Conservation (phyloP, 2,329 filamentous ascomycete species). For the Endothia cerciana region DNA sequence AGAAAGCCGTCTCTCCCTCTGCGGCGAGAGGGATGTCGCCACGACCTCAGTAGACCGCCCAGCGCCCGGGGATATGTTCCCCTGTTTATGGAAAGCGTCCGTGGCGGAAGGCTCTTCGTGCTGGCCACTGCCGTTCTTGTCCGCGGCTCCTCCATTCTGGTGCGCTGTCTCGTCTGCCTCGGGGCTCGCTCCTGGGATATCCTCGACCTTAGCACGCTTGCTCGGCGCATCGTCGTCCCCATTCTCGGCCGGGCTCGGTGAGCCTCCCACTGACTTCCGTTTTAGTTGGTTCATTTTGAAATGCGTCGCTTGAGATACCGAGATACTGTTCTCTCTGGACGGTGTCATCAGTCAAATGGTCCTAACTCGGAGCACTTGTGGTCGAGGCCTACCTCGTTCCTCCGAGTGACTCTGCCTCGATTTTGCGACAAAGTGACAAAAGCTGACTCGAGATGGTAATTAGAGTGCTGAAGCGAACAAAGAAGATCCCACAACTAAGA, state of each 20-base stretch:
- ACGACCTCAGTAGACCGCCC: slow-evolving; percentile 1
- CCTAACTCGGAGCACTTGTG: neutral
- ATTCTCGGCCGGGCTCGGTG: slow-evolving; percentile 14
- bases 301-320: slow-evolving; percentile 5
- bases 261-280: slow-evolving; percentile 25
- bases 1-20: slow-evolving; percentile 9
- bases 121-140: neutral
- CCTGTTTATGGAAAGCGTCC: neutral
- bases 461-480: neutral
- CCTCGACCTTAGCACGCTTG: slow-evolving; percentile 22
- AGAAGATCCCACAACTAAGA: neutral
- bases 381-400: neutral
- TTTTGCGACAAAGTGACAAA: neutral
- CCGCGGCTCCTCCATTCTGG: neutral
- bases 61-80: slow-evolving; percentile 1
- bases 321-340: neutral
- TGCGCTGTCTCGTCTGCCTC: neutral
- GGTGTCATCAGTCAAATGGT: neutral
- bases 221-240: slow-evolving; percentile 18
- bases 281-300: slow-evolving; percentile 23
- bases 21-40: slow-evolving; percentile 4
- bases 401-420: neutral
- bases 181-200: neutral
- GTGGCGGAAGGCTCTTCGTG: neutral
- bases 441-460: neutral